Conservation (phyloP, 371 early-diverging fungal species). For the Cokeromyces recurvatus region DNA sequence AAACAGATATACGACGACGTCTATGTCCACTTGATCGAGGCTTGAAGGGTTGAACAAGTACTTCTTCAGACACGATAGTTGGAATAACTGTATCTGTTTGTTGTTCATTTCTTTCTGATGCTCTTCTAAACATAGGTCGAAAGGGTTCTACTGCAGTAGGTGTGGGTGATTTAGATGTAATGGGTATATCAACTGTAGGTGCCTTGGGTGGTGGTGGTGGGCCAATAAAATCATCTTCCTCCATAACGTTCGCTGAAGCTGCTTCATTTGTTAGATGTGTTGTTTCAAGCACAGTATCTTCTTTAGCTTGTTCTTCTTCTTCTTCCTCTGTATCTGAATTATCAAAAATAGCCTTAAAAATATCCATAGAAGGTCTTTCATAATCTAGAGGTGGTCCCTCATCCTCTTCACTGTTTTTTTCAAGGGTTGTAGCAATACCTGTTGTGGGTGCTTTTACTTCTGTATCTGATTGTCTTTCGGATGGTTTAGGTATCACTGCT, state of each 20-base stretch:
- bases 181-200: slow-evolving; percentile 11
- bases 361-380: slow-evolving; percentile 77
- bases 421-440: slow-evolving; percentile 49
- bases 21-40: slow-evolving; percentile 15
- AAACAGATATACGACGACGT: slow-evolving; percentile 26
- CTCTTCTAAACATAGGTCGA: slow-evolving; percentile 41
- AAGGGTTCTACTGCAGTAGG: slow-evolving; percentile 17
- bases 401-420: slow-evolving; percentile 31
- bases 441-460: slow-evolving; percentile 49
- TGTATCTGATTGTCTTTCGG: slow-evolving; percentile 35
- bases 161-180: not conserved
- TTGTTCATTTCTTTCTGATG: slow-evolving; percentile 12
- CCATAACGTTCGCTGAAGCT: not conserved
- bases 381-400: slow-evolving; percentile 17
- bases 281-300: slow-evolving; percentile 4
- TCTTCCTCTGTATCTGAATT: slow-evolving; percentile 59
- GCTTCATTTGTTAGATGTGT: not conserved
- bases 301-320: slow-evolving; percentile 33
- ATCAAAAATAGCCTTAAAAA: slow-evolving; percentile 85
- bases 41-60: slow-evolving; percentile 38
- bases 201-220: slow-evolving; percentile 28
- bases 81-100: slow-evolving; percentile 8
- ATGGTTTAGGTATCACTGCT: slow-evolving; percentile 43
- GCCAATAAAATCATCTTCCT: slow-evolving; percentile 25
- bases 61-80: slow-evolving; percentile 27